These are phyloP conservation scores for Ganoderma meredithae DNA, from an alignment of 1,284 basidiomycete genomes.

Conservation along the genomic window DNA sequence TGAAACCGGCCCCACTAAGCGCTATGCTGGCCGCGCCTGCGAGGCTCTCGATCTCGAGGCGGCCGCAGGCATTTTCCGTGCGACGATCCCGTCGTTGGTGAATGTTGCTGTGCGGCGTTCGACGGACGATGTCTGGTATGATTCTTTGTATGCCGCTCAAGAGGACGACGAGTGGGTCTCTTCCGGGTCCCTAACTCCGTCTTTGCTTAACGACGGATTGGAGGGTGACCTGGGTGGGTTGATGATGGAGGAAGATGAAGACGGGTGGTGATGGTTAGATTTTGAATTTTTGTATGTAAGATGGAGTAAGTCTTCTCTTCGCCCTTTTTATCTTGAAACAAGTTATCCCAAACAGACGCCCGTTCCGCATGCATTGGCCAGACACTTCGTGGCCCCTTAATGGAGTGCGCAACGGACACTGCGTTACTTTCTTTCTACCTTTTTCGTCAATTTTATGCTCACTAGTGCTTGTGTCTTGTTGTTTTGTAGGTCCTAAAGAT, in stretches of 20 bases:
- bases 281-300: not conserved
- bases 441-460: no score
- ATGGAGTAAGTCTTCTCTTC: not conserved
- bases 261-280: constrained; percentile 9
- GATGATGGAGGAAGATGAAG: constrained; percentile 16
- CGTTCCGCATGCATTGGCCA: no score
- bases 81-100: constrained; percentile 11
- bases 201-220: not conserved
- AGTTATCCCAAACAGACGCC: not conserved
- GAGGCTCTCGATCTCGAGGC: not conserved
- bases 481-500: no score
- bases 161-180: not conserved
- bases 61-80: not conserved
- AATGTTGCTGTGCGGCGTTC: constrained; percentile 11
- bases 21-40: not conserved
- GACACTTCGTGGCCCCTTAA: no score
- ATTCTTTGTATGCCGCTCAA: not conserved
- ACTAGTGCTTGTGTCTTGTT: no score
- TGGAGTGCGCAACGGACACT: no score
- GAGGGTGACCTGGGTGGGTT: constrained; percentile 1
- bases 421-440: no score
- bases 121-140: not conserved
- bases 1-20: not conserved
- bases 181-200: not conserved
- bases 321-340: not conserved